Evolutionary conservation across 352 stramenopile genomes (phyloP).

Genomic region (Globisporangium apiculatum): DNA sequence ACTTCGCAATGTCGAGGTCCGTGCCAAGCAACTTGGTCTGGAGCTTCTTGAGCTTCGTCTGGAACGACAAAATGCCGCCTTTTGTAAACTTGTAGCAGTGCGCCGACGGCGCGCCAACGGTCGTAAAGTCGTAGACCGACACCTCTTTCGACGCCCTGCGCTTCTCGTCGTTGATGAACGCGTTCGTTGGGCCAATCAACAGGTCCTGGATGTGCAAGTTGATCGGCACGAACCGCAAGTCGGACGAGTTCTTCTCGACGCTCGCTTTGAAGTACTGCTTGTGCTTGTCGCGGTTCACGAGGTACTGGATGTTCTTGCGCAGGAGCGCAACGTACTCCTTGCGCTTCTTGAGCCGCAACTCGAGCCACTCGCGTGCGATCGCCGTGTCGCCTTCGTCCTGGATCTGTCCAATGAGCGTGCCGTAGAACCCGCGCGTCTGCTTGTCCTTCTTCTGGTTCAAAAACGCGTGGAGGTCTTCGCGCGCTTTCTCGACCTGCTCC

Average conservation of each 20-base stretch:
- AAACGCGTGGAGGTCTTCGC: constrained; percentile 71
- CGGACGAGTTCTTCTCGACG: constrained; percentile 78
- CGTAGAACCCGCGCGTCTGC: constrained; percentile 77
- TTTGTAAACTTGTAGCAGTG: constrained; percentile 88
- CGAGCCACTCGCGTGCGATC: constrained; percentile 70
- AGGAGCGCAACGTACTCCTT: constrained; percentile 81
- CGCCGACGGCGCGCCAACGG: constrained; percentile 68
- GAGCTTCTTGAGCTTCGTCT: constrained; percentile 78
- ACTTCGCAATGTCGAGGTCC: constrained; percentile 68
- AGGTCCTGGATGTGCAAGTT: constrained; percentile 86
- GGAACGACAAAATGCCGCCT: constrained; percentile 74
- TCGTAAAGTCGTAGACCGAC: constrained; percentile 80
- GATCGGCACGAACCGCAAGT: constrained; percentile 81
- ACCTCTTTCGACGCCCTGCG: constrained; percentile 75
- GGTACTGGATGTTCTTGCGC: constrained; percentile 78
- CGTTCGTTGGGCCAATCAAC: constrained; percentile 72
- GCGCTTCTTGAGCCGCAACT: constrained; percentile 64
- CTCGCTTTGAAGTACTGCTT: constrained; percentile 88
- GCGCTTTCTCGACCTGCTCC: constrained; percentile 71
- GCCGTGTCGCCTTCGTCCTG: constrained; percentile 79
- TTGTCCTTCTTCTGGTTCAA: constrained; percentile 86
- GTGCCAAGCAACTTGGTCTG: constrained; percentile 59
- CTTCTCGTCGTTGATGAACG: constrained; percentile 82
- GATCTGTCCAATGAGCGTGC: constrained; percentile 82
- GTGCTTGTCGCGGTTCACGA: constrained; percentile 85